phyloP scores from a whole-genome alignment of 768 basidiomycete genomes.

The Phylloporus rhodoxanthus region DNA sequence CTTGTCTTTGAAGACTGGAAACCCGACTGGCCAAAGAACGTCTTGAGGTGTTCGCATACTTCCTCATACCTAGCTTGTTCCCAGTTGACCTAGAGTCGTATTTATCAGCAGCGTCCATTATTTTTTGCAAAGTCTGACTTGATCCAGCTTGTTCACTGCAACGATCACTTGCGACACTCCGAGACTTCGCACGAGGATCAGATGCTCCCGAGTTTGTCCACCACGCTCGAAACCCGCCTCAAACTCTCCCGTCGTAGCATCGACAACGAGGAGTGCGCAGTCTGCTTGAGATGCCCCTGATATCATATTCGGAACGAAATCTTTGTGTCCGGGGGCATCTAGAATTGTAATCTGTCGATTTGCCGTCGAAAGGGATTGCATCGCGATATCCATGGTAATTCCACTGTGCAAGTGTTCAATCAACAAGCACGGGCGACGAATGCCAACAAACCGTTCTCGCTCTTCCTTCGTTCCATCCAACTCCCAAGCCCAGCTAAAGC shows the following conservation, averaged over 20 bases:
- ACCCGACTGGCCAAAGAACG: conserved; percentile 85
- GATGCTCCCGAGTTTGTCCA: conserved; percentile 93
- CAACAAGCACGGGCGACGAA: not conserved
- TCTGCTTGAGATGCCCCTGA: conserved; percentile 97
- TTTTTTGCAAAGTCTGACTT: conserved; percentile 42
- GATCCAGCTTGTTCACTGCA: conserved; percentile 93
- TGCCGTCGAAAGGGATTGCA: conserved; percentile 68
- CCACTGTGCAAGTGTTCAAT: conserved; percentile 50
- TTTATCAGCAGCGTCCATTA: not conserved
- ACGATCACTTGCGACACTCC: conserved; percentile 89
- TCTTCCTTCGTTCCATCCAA: conserved; percentile 92
- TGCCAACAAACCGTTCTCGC: conserved; percentile 66
- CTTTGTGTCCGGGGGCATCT: conserved; percentile 95
- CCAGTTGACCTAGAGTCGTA: conserved; percentile 71
- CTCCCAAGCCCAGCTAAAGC: conserved; percentile 98
- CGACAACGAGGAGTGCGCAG: conserved; percentile 88
- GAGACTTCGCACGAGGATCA: conserved; percentile 84
- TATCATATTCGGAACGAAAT: conserved; percentile 99
- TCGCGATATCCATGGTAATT: conserved; percentile 96
- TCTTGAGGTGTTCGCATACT: conserved; percentile 65
- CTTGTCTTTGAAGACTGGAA: conserved; percentile 72
- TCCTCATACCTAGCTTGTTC: conserved; percentile 77
- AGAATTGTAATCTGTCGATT: conserved; percentile 84
- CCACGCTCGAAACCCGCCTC: conserved; percentile 93
- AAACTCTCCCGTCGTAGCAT: conserved; percentile 86